These are phyloP conservation scores for Yarrowia osloensis DNA, from an alignment of 805 yeast species.

Conservation along the genomic window DNA sequence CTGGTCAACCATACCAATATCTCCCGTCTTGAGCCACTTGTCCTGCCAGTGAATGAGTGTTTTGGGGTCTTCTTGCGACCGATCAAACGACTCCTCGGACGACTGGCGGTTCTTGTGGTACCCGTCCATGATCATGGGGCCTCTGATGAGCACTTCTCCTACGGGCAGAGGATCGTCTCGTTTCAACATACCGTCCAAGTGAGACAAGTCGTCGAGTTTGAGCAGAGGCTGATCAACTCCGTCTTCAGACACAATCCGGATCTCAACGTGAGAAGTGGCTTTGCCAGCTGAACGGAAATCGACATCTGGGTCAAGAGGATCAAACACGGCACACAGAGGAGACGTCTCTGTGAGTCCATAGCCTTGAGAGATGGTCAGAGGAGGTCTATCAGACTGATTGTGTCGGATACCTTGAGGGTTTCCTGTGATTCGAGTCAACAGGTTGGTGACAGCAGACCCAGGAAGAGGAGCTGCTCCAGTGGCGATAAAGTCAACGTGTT, in stretches of 20 bases:
- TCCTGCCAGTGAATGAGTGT: constrained; percentile 34
- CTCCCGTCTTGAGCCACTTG: constrained; percentile 63
- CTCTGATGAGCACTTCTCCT: constrained; percentile 59
- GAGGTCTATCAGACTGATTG: constrained; percentile 29
- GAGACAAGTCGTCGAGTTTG: neutral
- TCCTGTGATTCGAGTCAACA: constrained; percentile 28
- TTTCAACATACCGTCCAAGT: neutral
- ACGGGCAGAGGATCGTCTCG: constrained; percentile 33
- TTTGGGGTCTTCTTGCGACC: constrained; percentile 3
- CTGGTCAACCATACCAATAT: constrained; percentile 51
- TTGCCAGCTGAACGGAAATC: constrained; percentile 11
- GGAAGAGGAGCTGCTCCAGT: constrained; percentile 52
- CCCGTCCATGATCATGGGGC: constrained; percentile 54
- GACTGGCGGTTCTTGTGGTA: constrained; percentile 55
- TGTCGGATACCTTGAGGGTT: constrained; percentile 28
- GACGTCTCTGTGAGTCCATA: neutral
- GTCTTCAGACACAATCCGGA: neutral
- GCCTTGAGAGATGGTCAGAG: constrained; percentile 31
- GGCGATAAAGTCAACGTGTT: constrained; percentile 46
- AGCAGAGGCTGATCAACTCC: neutral
- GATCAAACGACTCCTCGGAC: constrained; percentile 49
- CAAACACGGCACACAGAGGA: neutral
- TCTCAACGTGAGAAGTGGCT: constrained; percentile 7
- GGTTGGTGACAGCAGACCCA: neutral
- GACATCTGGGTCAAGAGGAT: constrained; percentile 3